Evolutionary conservation across 2,329 filamentous ascomycete species (phyloP), one percentile per base, ranked within the genome.

Genomic region (Fusarium sterilihyphosum): DNA sequence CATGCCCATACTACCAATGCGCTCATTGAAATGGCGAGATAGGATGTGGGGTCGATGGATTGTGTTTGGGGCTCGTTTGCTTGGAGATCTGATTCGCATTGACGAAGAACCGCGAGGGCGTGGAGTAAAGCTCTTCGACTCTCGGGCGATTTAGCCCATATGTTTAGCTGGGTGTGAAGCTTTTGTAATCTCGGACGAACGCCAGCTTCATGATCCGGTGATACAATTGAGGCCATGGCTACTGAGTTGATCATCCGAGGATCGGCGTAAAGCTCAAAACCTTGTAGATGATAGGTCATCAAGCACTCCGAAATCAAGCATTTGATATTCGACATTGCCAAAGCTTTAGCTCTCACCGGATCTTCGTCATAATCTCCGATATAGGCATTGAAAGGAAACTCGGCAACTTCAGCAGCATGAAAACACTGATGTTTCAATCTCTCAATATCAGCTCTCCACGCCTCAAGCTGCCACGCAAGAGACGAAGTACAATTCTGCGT

Each of bases 261-360:
- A 37, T 86, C 83, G 9, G 82, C 78, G 37, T 81, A 80, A 0
- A 85, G 70, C 41, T 84, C 80, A 20, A 85, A 71, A 5, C 67
- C 79, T 50, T 84, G 78, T 5, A 85, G 74, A 47, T 84, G 81
- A 50, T 84, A 82, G 0, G 84, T 78, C 73, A 83, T 81, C 8
- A 77, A 67, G 3, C 81, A 77, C 29, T 82, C 81, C 4, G 82
- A 80, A 8, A 81, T 69, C 17, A 81, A 70, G 6, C 70, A 73
- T 22, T 80, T 78, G 31, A 84, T 75, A 14, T 83, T 79, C 0
- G 63, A 67, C 52, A 77, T 73, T 1, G 80, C 80, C 6, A 62
- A 24, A 0, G 73, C 63, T 24, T 78, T 77, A 40, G 79, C 82
- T 1, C 73, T 65, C 3, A 61, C 43, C 1, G 77, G 75, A 2